A percentile compares a stretch with the other conserved stretches of the same genome.
These are phyloP conservation scores for Diaporthe ampelina DNA, from an alignment of 2,329 filamentous ascomycete species.

Conservation along the genomic window DNA sequence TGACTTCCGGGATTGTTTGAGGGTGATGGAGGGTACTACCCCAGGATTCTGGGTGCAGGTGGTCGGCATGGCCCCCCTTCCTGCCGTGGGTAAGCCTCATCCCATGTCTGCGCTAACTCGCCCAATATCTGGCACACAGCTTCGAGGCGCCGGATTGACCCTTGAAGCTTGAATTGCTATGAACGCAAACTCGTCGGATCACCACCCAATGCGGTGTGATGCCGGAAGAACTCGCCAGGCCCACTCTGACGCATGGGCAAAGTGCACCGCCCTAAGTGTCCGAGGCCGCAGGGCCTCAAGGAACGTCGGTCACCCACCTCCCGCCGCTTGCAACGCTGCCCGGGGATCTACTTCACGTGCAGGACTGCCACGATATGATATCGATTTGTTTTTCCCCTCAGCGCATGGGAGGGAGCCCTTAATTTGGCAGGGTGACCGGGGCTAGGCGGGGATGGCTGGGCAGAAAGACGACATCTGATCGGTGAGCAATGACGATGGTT, in stretches of 20 bases:
- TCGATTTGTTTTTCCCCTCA: background rate
- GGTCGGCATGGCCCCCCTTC: slow-evolving; percentile 26
- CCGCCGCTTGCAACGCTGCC: slow-evolving; percentile 17
- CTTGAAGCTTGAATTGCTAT: background rate
- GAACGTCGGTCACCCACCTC: slow-evolving; percentile 28
- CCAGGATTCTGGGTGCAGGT: slow-evolving; percentile 31
- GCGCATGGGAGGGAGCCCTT: slow-evolving; percentile 25
- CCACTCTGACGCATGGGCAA: slow-evolving; percentile 21
- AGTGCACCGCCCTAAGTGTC: slow-evolving; percentile 14
- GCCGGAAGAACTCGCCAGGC: slow-evolving; percentile 3
- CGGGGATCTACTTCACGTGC: slow-evolving; percentile 19
- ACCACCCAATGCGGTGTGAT: slow-evolving; percentile 33
- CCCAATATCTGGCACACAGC: slow-evolving; percentile 24
- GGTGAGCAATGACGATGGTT: slow-evolving; percentile 21
- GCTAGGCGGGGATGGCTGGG: slow-evolving; percentile 20
- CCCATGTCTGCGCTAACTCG: slow-evolving; percentile 18
- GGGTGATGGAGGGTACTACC: slow-evolving; percentile 33
- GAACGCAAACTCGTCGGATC: slow-evolving; percentile 4
- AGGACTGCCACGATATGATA: background rate
- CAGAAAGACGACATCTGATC: background rate
- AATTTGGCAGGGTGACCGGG: slow-evolving; percentile 24
- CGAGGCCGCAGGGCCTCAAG: slow-evolving; percentile 24
- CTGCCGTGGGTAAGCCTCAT: slow-evolving; percentile 20
- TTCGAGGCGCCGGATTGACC: slow-evolving; percentile 16
- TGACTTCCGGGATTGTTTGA: slow-evolving; percentile 29